Base-by-base conservation (phyloP, 2,329 filamentous ascomycete species). In the Diplodia corticola region DNA sequence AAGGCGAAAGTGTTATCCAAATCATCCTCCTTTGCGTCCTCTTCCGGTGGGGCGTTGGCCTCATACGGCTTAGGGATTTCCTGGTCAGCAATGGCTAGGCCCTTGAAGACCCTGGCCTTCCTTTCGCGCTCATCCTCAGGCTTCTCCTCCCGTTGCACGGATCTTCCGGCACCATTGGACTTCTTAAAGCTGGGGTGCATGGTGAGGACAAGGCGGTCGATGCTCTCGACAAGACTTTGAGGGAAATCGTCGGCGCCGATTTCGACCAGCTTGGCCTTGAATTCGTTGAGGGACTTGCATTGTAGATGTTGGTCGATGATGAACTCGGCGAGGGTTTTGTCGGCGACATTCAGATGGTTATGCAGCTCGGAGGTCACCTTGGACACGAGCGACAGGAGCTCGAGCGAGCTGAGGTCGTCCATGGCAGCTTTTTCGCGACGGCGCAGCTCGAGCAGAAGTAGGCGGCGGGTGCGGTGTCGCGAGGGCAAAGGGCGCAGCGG, bases 321-420 rank as follows among this genome's bases (percentile, higher is more conserved):
- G 76, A 97, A 99, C 79, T 99, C 95, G 71, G 95, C 93, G 28
- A 99, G 88, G 5, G 92, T 97, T 80, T 96, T 97, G 80, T 99
- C 93, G 76, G 87, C 91, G 72, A 97, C 88, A 65, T 93, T 92
- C 67, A 98, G 80, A 80, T 99, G 92, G 75, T 99, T 99, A 73
- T 96, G 90, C 63, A 99, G 85, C 79, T 99, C 95, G 20, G 91
- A 94, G 15, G 93, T 93, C 72, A 99, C 92, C 78, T 94, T 97
- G 60, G 92, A 95, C 66, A 98, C 93, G 74, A 99, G 89, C 73
- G 93, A 97, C 64, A 99, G 86, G 68, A 96, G 85, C 84, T 99
- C 95, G 76, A 99, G 88, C 72, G 92, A 91, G 78, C 91, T 87
- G 71, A 99, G 86, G 75, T 97, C 94, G 76, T 96, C 93, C 92